A percentile compares a stretch with the other conserved stretches of the same genome.
These are phyloP conservation scores for Zoysia japonica DNA, from an alignment of 176 grass and related monocot species.

Conservation along the genomic window DNA sequence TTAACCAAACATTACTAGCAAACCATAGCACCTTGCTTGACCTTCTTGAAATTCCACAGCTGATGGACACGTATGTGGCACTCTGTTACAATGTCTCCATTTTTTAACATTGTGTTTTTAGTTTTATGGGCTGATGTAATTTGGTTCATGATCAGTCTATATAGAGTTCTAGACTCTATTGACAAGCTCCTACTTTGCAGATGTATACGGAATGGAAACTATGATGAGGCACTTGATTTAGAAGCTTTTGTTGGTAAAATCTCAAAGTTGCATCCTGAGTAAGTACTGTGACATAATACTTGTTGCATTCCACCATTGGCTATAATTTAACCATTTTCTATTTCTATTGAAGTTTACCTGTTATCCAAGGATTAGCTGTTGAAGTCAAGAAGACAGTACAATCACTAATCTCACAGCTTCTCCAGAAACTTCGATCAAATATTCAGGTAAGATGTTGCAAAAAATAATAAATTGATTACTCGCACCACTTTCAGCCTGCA, in stretches of 20 bases:
- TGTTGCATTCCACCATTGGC: slow-evolving; percentile 9
- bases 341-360: slow-evolving; percentile 81
- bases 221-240: slow-evolving; percentile 97
- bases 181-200: slow-evolving; percentile 45
- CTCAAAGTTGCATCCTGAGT: slow-evolving; percentile 89
- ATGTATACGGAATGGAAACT: slow-evolving; percentile 97
- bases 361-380: slow-evolving; percentile 84
- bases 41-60: slow-evolving; percentile 92
- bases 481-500: not conserved
- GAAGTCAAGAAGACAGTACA: slow-evolving; percentile 95
- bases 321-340: slow-evolving; percentile 41
- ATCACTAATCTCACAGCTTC: slow-evolving; percentile 92
- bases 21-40: slow-evolving; percentile 96
- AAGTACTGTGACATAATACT: slow-evolving; percentile 46
- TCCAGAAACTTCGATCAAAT: slow-evolving; percentile 96
- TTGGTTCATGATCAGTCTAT: slow-evolving; percentile 23
- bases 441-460: slow-evolving; percentile 63
- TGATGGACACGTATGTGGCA: slow-evolving; percentile 94
- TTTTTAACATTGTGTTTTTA: slow-evolving; percentile 7
- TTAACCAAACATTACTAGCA: slow-evolving; percentile 92
- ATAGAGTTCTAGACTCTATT: not conserved
- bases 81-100: slow-evolving; percentile 10
- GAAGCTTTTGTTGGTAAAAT: slow-evolving; percentile 94
- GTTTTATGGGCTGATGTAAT: slow-evolving; percentile 10
- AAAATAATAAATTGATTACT: slow-evolving; percentile 5